Base-by-base conservation (phyloP, 371 early-diverging fungal species). In the Mucor plumbeus region DNA sequence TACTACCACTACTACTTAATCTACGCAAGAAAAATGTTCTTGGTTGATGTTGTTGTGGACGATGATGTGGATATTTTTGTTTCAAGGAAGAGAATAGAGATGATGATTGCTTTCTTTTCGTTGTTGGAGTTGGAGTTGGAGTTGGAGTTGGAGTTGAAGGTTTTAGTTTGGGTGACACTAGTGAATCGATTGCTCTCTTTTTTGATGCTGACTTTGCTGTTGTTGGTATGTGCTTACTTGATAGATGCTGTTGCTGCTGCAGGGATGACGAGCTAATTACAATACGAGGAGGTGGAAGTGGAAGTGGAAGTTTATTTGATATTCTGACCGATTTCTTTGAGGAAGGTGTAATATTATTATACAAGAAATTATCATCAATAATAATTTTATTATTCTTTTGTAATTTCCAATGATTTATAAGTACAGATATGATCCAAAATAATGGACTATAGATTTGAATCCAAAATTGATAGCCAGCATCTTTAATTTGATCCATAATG, bases 391-490 rank as follows among this genome's bases (percentile, higher is more conserved):
- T 36, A 8, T 53, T 38, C n/a, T 38, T 40, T 63, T 63, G 48
- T 11, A 55, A 41, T n/a, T 48, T 61, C 67, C 67, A 71, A 19
- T 41, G 57, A 19, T 63, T 59, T 7, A 63, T 50, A 14, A 58
- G 33, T 4, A 58, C 59, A 5, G 64, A 69, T 0, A 64, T 15
- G 34, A 69, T 62, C 79, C 79, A 79, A 56, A 75, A 79, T 1
- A 79, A 40, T 7, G 72, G 67, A n/a, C 67, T 60, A 31, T 79
- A 74, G 10, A 76, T 54, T 6, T 70, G 60, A 39, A 72, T 39
- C 76, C 79, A 79, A 34, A 69, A 73, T 39, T 75, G 70, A 48
- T 72, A 70, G 11, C 55, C 54, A 10, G 55, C 64, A 21, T 56
- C 21, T 34, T 61, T 69, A 6, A 61, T 34, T 47, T 48, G 61